Evolutionary conservation across 805 yeast species (phyloP).

Genomic region (Metschnikowia picachoensis): DNA sequence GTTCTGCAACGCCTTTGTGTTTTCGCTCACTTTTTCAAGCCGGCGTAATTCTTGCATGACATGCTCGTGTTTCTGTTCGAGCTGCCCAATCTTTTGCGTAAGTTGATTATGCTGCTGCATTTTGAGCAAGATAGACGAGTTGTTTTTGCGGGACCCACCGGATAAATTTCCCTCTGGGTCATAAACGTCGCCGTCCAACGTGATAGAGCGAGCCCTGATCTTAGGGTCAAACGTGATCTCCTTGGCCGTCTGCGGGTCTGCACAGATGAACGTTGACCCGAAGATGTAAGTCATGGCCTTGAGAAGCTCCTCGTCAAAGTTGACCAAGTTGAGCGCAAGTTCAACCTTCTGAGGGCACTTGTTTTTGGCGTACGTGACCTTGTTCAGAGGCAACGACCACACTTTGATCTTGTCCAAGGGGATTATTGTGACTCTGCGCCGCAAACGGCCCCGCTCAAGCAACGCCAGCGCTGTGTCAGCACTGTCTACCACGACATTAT

Average conservation of each 20-base stretch:
- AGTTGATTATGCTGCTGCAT: slow-evolving; percentile 62
- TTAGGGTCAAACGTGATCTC: slow-evolving; percentile 82
- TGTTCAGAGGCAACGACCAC: slow-evolving; percentile 46
- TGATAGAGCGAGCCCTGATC: slow-evolving; percentile 76
- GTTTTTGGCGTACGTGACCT: slow-evolving; percentile 63
- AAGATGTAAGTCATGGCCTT: slow-evolving; percentile 90
- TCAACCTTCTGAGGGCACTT: slow-evolving; percentile 83
- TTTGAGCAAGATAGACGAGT: slow-evolving; percentile 55
- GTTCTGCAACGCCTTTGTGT: slow-evolving; percentile 55
- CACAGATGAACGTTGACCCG: slow-evolving; percentile 85
- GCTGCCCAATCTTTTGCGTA: slow-evolving; percentile 32
- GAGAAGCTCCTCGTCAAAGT: slow-evolving; percentile 63
- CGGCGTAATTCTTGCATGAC: slow-evolving; percentile 39
- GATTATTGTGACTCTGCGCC: slow-evolving; percentile 82
- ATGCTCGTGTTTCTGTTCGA: slow-evolving; percentile 41
- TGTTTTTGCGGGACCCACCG: slow-evolving; percentile 80
- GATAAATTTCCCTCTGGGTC: slow-evolving; percentile 95
- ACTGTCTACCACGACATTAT: slow-evolving; percentile 85
- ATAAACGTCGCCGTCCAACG: slow-evolving; percentile 88
- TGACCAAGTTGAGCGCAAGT: slow-evolving; percentile 78
- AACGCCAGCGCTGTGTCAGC: slow-evolving; percentile 81
- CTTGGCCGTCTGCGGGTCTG: slow-evolving; percentile 85
- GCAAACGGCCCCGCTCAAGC: slow-evolving; percentile 71
- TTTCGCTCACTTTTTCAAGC: slow-evolving; percentile 42
- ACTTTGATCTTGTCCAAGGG: slow-evolving; percentile 85